These are phyloP conservation scores for Samsoniella hepiali DNA, from an alignment of 2,329 filamentous ascomycete genomes.

Conservation along the genomic window DNA sequence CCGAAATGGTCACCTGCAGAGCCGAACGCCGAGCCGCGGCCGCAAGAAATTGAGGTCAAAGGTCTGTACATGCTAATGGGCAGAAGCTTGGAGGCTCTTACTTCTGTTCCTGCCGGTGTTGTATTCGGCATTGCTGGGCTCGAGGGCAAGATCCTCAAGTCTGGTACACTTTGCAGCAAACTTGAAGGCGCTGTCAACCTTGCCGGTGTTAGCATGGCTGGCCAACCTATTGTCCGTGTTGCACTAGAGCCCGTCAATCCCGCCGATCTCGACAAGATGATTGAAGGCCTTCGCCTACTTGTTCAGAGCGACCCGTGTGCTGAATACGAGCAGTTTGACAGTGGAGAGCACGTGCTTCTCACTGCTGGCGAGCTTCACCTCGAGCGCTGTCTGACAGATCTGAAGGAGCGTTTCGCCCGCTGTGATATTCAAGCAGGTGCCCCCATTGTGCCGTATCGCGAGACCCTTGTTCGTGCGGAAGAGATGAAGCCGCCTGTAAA, in stretches of 20 bases:
- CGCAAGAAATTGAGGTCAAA: constrained; percentile 78
- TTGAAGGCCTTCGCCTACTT: constrained; percentile 77
- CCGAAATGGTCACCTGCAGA: constrained; percentile 88
- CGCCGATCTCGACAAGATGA: constrained; percentile 90
- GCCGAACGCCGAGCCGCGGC: constrained; percentile 67
- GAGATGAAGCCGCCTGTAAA: constrained; percentile 91
- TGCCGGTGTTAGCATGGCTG: constrained; percentile 75
- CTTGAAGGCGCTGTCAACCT: constrained; percentile 85
- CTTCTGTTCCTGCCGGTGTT: constrained; percentile 84
- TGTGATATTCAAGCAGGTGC: constrained; percentile 94
- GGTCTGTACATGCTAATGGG: constrained; percentile 97
- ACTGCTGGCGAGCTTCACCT: constrained; percentile 94
- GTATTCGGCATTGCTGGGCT: constrained; percentile 94
- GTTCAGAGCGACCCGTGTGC: constrained; percentile 96
- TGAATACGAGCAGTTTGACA: constrained; percentile 88
- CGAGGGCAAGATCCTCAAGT: constrained; percentile 91
- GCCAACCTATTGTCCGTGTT: constrained; percentile 90
- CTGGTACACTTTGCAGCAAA: constrained; percentile 86
- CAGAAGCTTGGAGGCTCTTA: constrained; percentile 75
- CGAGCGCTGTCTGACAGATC: constrained; percentile 88
- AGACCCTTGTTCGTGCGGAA: constrained; percentile 80
- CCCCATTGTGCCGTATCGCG: constrained; percentile 91
- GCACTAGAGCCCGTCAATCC: constrained; percentile 92
- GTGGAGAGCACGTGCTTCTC: constrained; percentile 89
- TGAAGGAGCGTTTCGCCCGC: constrained; percentile 85